Conservation (phyloP, 148 eudicot genomes). For the Hydrangea macrophylla region DNA sequence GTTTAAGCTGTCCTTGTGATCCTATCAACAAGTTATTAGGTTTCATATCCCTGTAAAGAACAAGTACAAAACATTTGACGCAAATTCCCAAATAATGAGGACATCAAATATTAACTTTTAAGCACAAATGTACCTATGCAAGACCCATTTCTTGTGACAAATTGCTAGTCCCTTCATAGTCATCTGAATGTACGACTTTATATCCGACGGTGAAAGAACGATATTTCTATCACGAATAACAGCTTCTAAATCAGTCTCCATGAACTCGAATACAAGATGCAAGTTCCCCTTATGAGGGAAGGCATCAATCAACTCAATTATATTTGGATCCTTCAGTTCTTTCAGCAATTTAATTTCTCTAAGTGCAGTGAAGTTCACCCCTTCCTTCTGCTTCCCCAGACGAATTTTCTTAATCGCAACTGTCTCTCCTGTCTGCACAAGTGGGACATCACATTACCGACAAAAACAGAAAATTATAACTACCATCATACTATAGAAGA, state of each 20-base stretch:
- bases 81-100: slow-evolving; percentile 6
- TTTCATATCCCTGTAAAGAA: slow-evolving; percentile 82
- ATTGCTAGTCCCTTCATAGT: slow-evolving; percentile 83
- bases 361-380: slow-evolving; percentile 91
- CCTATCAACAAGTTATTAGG: slow-evolving; percentile 92
- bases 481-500: neutral
- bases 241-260: slow-evolving; percentile 99
- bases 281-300: slow-evolving; percentile 94
- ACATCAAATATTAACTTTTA: neutral
- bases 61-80: slow-evolving; percentile 14
- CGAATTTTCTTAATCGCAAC: slow-evolving; percentile 98
- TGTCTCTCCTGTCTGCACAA: slow-evolving; percentile 67
- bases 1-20: slow-evolving; percentile 81
- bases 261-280: slow-evolving; percentile 94
- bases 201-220: slow-evolving; percentile 82
- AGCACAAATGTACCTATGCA: slow-evolving; percentile 65
- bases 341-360: slow-evolving; percentile 92
- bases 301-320: slow-evolving; percentile 83
- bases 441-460: neutral
- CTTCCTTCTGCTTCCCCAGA: slow-evolving; percentile 98
- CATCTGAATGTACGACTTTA: slow-evolving; percentile 89
- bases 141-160: slow-evolving; percentile 96
- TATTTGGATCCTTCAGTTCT: slow-evolving; percentile 84
- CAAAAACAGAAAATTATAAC: neutral
- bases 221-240: slow-evolving; percentile 94